Conservation (phyloP, 1,139 yeast species). For the Wickerhamomyces sp. region DNA sequence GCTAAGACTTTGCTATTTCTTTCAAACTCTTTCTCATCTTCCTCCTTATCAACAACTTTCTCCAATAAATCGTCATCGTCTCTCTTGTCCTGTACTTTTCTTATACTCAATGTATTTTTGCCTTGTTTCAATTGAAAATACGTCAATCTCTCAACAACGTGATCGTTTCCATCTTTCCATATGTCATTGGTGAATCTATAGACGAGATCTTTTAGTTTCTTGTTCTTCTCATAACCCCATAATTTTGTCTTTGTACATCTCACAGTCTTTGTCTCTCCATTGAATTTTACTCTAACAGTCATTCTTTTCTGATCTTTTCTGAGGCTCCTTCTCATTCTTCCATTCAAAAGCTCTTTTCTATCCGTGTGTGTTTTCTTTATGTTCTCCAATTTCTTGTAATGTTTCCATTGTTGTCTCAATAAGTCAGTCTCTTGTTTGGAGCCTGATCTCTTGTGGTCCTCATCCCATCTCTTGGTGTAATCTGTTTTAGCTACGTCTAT, state of each 20-base stretch:
- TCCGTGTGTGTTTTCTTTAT: constrained; percentile 34
- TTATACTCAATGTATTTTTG: constrained; percentile 15
- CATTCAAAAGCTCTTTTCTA: constrained; percentile 50
- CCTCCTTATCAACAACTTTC: constrained; percentile 22
- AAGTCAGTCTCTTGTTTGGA: constrained; percentile 24
- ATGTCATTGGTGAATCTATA: constrained; percentile 55
- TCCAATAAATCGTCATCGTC: constrained; percentile 19
- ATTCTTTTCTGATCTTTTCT: constrained; percentile 49
- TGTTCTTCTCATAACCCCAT: constrained; percentile 84
- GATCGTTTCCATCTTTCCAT: constrained; percentile 85
- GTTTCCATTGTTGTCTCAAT: constrained; percentile 34
- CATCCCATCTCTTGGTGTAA: constrained; percentile 40
- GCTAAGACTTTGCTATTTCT: constrained; percentile 47
- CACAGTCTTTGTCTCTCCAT: constrained; percentile 54
- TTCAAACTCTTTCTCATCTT: constrained; percentile 29
- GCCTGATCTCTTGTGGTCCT: constrained; percentile 29
- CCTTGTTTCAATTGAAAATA: constrained; percentile 22
- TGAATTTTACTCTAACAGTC: constrained; percentile 61
- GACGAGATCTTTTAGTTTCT: constrained; percentile 55
- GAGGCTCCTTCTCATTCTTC: constrained; percentile 53
- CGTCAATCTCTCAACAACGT: constrained; percentile 57
- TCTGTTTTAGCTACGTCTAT: constrained; percentile 45
- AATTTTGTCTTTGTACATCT: constrained; percentile 67
- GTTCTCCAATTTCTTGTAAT: constrained; percentile 35
- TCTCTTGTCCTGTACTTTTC: constrained; percentile 18